Evolutionary conservation across 2,329 filamentous ascomycete species (phyloP), one percentile per base, ranked within the genome.

Genomic region (Polychaeton citri): DNA sequence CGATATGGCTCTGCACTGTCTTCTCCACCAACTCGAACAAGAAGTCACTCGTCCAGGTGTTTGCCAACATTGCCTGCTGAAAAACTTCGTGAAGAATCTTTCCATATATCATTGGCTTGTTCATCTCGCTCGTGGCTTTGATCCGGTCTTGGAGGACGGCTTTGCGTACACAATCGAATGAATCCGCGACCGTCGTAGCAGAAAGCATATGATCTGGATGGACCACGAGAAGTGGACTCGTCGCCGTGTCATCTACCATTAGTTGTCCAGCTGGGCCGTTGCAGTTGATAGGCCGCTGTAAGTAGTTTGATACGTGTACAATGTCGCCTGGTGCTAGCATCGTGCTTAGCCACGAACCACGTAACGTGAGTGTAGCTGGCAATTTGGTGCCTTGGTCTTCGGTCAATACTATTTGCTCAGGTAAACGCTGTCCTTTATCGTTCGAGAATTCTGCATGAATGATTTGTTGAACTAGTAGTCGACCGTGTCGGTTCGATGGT

Each of bases 151-250:
- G 87, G 18, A 98, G 71, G 1, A 96, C 88, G 19, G 90, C 86
- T 44, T 88, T 80, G 13, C 90, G 80, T 54, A 82, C 79, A 54
- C 90, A 98, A 17, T 78, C 79, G 55, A 96, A 94, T 0, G 90
- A 94, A 58, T 98, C 90, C n/a, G 86, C 87, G 30, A 98, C 81
- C 4, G 92, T 85, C 1, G 90, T 96, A 2, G 90, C 81, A 2
- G 90, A 96, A 36, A 98, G 81, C 21, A 98, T 72, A 60, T 96
- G 87, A 52, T 98, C 90, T 0, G 90, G 90, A 52, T 98, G 87
- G 10, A 98, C 63, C 38, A 98, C 86, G 34, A 98, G 65, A 58
- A 96, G 81, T 5, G 49, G 44, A 33, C 50, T 53, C 49, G 87
- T 85, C 34, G 79, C 70, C 2, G 72, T 68, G 55, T 96, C 85